Conservation (phyloP, 371 early-diverging fungal genomes). For the Quaeritorhiza haematococci region DNA sequence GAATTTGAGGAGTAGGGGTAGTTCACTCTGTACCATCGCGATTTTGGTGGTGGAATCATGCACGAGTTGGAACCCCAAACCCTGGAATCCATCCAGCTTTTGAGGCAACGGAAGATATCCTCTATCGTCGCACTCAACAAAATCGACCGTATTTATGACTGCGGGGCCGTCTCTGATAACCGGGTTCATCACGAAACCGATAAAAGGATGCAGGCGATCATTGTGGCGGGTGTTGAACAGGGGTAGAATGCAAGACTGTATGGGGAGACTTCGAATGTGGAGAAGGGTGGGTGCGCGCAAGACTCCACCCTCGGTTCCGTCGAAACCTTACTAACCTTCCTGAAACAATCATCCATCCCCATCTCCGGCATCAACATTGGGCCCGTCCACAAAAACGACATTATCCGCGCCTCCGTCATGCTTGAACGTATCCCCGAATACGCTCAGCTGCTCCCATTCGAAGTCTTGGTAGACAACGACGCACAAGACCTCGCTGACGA, state of each 20-base stretch:
- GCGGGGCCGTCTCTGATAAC: slow-evolving; percentile 84
- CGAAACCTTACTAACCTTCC: slow-evolving; percentile 97
- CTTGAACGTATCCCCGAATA: slow-evolving; percentile 85
- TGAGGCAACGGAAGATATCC: slow-evolving; percentile 95
- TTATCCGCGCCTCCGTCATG: slow-evolving; percentile 92
- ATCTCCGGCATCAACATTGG: slow-evolving; percentile 98
- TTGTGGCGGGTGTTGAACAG: slow-evolving; percentile 93
- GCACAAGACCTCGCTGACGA: slow-evolving; percentile 92
- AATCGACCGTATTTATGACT: slow-evolving; percentile 98
- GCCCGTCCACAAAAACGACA: slow-evolving; percentile 97
- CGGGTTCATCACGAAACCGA: slow-evolving; percentile 90
- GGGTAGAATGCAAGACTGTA: slow-evolving; percentile 94
- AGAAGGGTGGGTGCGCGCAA: slow-evolving; percentile 98
- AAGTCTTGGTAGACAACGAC: slow-evolving; percentile 97
- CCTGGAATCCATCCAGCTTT: slow-evolving; percentile 91
- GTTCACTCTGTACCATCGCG: slow-evolving; percentile 99
- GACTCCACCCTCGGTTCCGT: slow-evolving; percentile 99
- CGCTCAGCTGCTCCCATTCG: slow-evolving; percentile 97
- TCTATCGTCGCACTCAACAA: slow-evolving; percentile 99
- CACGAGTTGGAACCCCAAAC: slow-evolving; percentile 99
- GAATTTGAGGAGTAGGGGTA: slow-evolving; percentile 97
- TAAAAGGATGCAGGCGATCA: slow-evolving; percentile 74
- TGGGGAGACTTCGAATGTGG: slow-evolving; percentile 91
- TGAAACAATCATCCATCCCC: slow-evolving; percentile 92
- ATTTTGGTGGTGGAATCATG: slow-evolving; percentile 99